Conservation (phyloP, 441 rosid genomes). For the Eruca vesicaria region DNA sequence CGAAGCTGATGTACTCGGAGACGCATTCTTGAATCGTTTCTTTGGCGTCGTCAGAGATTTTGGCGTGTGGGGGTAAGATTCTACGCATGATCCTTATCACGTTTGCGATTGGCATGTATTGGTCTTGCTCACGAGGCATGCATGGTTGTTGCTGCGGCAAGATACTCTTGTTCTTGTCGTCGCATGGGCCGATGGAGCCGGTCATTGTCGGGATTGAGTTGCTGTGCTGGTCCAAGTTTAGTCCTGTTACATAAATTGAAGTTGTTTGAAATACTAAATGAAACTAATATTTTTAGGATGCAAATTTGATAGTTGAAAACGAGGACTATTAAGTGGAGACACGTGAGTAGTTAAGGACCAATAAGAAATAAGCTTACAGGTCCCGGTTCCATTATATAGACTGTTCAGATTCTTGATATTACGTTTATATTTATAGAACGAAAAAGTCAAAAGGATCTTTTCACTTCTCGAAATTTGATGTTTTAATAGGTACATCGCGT, state of each 20-base stretch:
- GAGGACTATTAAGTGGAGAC: not conserved
- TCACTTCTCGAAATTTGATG: conserved; percentile 16
- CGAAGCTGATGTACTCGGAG: conserved; percentile 85
- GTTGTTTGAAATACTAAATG: too few relatives aligned
- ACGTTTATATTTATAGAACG: conserved; percentile 6
- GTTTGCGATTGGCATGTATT: conserved; percentile 81
- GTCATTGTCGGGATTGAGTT: conserved; percentile 8
- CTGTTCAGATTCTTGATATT: conserved; percentile 31
- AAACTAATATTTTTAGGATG: too few relatives aligned
- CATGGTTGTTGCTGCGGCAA: conserved; percentile 24
- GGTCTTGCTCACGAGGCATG: conserved; percentile 62
- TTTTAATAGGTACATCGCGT: not conserved
- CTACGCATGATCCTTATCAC: conserved; percentile 86
- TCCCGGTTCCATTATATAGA: too few relatives aligned
- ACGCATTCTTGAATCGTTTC: conserved; percentile 91
- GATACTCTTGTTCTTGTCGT: not conserved
- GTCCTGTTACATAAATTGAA: conserved; percentile 1
- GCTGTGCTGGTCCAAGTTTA: conserved; percentile 21
- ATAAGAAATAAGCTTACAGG: too few relatives aligned
- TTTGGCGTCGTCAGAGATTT: conserved; percentile 87
- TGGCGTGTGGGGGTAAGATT: conserved; percentile 62
- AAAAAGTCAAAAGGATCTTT: conserved; percentile 21
- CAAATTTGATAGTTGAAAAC: not conserved
- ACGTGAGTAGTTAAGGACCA: not conserved
- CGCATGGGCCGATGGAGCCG: not conserved